Percentiles rank a stretch among this genome's conserved stretches.
Conservation (phyloP, 495 filamentous ascomycete genomes). For the Tetracladium setigerum region DNA sequence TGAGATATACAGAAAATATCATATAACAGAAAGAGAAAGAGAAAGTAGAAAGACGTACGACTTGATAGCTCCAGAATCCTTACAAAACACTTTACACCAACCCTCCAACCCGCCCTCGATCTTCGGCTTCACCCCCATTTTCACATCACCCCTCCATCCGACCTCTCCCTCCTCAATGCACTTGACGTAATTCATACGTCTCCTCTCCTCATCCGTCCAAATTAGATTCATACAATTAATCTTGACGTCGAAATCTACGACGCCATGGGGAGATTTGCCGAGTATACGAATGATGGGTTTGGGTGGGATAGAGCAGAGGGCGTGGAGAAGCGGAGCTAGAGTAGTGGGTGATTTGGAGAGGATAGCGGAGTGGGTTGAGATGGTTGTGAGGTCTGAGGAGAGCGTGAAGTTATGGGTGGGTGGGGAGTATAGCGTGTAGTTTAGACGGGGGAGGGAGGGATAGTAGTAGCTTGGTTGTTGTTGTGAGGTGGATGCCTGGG, state of each 20-base stretch:
- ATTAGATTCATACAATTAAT: conserved; percentile 46
- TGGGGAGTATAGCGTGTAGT: conserved; percentile 43
- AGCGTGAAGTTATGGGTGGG: conserved; percentile 31
- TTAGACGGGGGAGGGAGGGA: conserved; percentile 39
- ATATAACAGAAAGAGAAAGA: background rate
- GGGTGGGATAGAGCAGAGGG: conserved; percentile 40
- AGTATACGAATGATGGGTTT: conserved; percentile 41
- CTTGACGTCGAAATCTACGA: conserved; percentile 41
- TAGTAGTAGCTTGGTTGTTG: conserved; percentile 4
- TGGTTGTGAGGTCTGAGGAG: conserved; percentile 36
- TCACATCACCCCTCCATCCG: conserved; percentile 37
- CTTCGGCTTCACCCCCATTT: conserved; percentile 28
- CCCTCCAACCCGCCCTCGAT: conserved; percentile 33
- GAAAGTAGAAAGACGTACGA: conserved; percentile 14
- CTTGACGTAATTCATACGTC: conserved; percentile 43
- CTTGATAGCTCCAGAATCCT: conserved; percentile 38
- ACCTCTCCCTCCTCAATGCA: conserved; percentile 39
- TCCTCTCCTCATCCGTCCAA: conserved; percentile 28
- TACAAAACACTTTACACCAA: conserved; percentile 40
- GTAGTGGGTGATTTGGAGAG: conserved; percentile 32
- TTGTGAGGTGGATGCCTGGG: conserved; percentile 8
- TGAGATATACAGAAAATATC: background rate
- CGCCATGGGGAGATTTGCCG: conserved; percentile 26
- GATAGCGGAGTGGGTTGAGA: conserved; percentile 33
- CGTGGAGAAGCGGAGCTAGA: conserved; percentile 34